Evolutionary conservation across 805 yeast species (phyloP), one percentile per base, ranked within the genome.

Genomic region (Metschnikowia koreensis): DNA sequence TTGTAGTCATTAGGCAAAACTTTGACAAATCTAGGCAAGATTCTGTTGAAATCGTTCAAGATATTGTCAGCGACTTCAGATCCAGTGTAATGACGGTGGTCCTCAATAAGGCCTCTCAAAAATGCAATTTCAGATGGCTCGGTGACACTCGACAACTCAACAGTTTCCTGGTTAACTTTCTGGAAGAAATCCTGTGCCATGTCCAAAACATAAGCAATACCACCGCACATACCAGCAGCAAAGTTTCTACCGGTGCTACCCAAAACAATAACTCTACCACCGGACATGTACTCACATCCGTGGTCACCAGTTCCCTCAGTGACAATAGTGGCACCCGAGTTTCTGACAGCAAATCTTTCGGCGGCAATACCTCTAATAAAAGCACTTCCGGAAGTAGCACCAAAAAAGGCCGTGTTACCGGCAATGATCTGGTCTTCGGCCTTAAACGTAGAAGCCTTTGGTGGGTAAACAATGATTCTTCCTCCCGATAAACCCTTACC

Each of bases 221-320:
- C 99, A 74, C 99, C 99, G 62, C 97, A 92, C 87, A 94, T 94
- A 78, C 99, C 99, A 51, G 99, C 97, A 55, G 89, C 97, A 68
- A 88, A 88, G 77, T 91, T 86, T 57, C 97, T 83, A 53, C 97
- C 97, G 63, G 97, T 89, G 53, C 84, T 74, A 44, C 97, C 97
- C 60, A 93, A 81, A 44, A 93, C 91, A 66, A 93, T 90, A 56
- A 94, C 97, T 64, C 98, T 84, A 68, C 99, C 99, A 70, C 99
- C 98, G 61, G 98, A 92, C 99, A 93, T 93, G 75, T 93, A 93
- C 75, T 93, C 99, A 76, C 97, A 93, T 47, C 99, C 99, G 70
- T 93, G 97, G 70, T 93, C 97, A 76, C 99, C 99, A 58, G 89
- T 86, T 66, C 97, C 97, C 73, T 93, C 99, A 59, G 90, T 91